phyloP scores from a whole-genome alignment of 768 basidiomycete genomes.

The Pulveroboletus sp. region DNA sequence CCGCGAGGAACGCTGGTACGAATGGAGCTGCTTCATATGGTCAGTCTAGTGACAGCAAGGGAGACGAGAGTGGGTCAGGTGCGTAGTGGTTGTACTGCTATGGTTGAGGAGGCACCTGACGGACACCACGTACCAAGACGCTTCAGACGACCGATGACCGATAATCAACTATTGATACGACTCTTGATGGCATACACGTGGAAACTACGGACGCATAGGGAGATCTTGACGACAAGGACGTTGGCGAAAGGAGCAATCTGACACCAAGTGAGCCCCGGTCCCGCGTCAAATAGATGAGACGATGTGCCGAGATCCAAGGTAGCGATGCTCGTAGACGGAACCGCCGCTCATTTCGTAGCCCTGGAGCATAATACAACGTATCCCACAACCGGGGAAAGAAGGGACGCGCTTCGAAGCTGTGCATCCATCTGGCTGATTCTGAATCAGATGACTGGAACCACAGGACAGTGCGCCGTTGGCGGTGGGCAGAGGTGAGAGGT shows the following conservation, averaged over 20 bases:
- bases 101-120: background rate
- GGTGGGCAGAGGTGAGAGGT: background rate
- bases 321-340: background rate
- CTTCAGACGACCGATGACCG: background rate
- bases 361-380: background rate
- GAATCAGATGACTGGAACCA: conserved; percentile 1
- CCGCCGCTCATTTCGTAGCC: background rate
- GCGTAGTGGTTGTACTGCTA: background rate
- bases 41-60: background rate
- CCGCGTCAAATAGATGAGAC: conserved; percentile 4
- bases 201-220: background rate
- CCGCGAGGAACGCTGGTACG: background rate
- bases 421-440: conserved; percentile 7
- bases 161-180: background rate
- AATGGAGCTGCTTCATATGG: background rate
- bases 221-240: conserved; percentile 2
- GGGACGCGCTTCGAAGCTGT: background rate
- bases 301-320: conserved; percentile 2
- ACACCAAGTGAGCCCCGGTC: background rate
- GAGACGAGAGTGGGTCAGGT: background rate
- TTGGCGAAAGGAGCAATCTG: background rate
- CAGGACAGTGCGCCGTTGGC: background rate
- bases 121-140: background rate
- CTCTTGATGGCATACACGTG: background rate
- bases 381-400: too few relatives aligned